phyloP scores from a whole-genome alignment of 306 rosid species.

The Casuarina equisetifolia region DNA sequence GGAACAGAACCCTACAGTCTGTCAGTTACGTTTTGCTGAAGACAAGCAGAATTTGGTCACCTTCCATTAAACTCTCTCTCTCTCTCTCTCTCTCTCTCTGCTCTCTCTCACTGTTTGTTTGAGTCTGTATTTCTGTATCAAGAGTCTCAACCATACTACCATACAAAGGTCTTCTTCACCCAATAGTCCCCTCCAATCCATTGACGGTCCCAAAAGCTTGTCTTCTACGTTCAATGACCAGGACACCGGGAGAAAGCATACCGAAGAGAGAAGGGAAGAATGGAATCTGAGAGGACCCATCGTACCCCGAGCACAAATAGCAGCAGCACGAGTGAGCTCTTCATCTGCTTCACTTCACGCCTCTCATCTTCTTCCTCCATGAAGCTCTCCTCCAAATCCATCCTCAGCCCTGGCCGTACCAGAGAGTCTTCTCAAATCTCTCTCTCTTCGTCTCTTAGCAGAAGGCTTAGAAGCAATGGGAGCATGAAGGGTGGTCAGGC shows the following conservation, averaged over 20 bases:
- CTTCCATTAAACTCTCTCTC: conserved; percentile 31
- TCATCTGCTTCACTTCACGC: conserved; percentile 74
- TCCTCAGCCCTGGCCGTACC: conserved; percentile 71
- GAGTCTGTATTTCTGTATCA: neutral
- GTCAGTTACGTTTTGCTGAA: conserved; percentile 39
- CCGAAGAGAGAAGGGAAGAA: conserved; percentile 2
- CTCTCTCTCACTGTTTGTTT: neutral
- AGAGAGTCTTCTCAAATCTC: conserved; percentile 79
- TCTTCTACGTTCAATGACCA: conserved; percentile 20
- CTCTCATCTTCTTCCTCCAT: conserved; percentile 69
- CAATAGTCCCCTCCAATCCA: neutral
- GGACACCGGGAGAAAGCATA: neutral
- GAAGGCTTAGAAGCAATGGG: conserved; percentile 68
- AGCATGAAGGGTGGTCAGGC: conserved; percentile 88
- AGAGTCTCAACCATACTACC: conserved; percentile 25
- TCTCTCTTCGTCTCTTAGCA: conserved; percentile 75
- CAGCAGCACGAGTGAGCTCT: conserved; percentile 59
- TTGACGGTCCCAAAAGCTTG: conserved; percentile 9
- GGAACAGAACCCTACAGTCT: conserved; percentile 20
- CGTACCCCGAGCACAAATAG: conserved; percentile 33
- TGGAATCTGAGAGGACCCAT: conserved; percentile 58
- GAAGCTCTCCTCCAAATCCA: conserved; percentile 84
- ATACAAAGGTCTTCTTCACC: conserved; percentile 35
- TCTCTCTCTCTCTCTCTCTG: conserved; percentile 11
- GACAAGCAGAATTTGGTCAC: conserved; percentile 53